Evolutionary conservation across 495 filamentous ascomycete genomes (phyloP), one percentile per base, ranked within the genome.

Genomic region (Xylaria curta): DNA sequence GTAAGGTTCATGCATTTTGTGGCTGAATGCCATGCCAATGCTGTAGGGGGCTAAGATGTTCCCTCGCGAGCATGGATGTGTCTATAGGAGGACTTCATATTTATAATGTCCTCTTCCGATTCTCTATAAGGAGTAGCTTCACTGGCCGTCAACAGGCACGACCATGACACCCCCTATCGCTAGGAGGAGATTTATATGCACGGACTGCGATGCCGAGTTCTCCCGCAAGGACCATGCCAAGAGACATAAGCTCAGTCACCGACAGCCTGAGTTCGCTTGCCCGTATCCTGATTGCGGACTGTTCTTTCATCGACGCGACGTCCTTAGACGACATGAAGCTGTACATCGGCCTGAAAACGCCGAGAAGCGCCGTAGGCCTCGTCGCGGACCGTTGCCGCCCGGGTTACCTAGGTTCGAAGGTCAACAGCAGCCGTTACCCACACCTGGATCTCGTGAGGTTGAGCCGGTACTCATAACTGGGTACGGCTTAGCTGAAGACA

Each of bases 221-320:
- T 28, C 51, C 13, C 66, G 66, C 36, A 61, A 68, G 24, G 66
- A 68, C 56, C 66, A 68, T 28, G 51, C 56, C 51, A 56, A 60
- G 56, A 40, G 66, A 60, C 66, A 68, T 21, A 42, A 58, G 66
- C 66, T 68, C 51, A 68, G 66, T 61, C 66, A 68, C 49, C 33
- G 24, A 3, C 56, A 21, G 4, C 66, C 66, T 13, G 58, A 61
- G 49, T 68, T 60, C 19, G 38, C 36, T 3, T 68, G 66, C 44
- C 36, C 36, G 56, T 19, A 68, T 31, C 51, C 51, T 2, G 31
- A 19, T 13, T 68, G 66, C 56, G 66, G 66, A 4, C 24, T 68
- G 8, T 61, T 56, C 49, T 68, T 68, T 19, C 66, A 68, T 49
- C 66, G 66, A 36, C 51, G 56, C 51, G 66, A 68, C 49, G 66